These are phyloP conservation scores for Hypoxylon sp. DNA, from an alignment of 2,329 filamentous ascomycete species.

Conservation along the genomic window DNA sequence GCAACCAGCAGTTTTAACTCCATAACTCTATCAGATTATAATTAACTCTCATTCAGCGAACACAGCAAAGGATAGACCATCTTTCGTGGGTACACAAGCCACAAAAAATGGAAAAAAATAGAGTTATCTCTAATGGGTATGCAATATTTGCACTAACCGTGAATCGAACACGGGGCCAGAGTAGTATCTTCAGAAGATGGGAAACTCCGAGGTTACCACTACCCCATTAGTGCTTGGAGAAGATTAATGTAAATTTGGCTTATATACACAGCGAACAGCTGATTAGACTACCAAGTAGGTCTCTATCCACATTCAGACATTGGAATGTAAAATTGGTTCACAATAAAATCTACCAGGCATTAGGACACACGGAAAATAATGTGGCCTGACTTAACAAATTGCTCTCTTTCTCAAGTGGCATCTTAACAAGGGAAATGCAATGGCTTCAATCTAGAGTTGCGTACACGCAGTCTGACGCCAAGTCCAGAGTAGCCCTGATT, in stretches of 20 bases:
- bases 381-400: background rate
- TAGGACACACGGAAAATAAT: background rate
- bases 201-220: constrained; percentile 44
- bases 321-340: background rate
- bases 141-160: constrained; percentile 39
- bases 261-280: constrained; percentile 4
- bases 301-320: background rate
- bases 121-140: constrained; percentile 36
- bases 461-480: constrained; percentile 26
- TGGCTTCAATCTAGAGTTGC: background rate
- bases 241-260: background rate
- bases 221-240: constrained; percentile 38
- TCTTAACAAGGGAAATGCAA: background rate
- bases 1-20: background rate
- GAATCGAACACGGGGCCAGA: constrained; percentile 44
- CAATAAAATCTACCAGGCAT: background rate
- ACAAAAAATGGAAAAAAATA: constrained; percentile 5
- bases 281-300: background rate
- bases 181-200: constrained; percentile 40
- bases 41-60: background rate
- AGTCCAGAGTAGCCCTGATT: background rate
- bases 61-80: too few species aligned
- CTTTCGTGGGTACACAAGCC: too few species aligned
- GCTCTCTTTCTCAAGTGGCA: background rate
- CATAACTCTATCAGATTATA: background rate